Evolutionary conservation across 352 stramenopile genomes (phyloP), one percentile per base, ranked within the genome.

Genomic region (Globisporangium irregulare): DNA sequence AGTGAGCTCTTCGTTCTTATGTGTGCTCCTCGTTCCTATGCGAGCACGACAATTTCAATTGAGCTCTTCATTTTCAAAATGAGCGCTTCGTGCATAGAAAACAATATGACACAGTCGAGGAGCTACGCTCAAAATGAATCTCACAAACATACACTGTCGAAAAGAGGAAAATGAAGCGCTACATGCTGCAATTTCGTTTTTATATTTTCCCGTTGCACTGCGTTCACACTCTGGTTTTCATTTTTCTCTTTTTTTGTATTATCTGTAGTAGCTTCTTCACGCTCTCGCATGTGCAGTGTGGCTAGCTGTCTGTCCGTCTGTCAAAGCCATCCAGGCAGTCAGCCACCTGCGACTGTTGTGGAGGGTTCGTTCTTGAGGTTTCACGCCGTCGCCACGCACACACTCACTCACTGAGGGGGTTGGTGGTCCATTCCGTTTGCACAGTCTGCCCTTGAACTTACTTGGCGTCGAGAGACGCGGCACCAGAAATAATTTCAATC

Each of bases 401-500:
- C 38, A 22, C 27, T 62, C 56, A 62, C 56, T 62, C 56, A 62
- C 20, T 46, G 56, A 34, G 38, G 38, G 38, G 12, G 38, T 46
- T 46, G 38, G 38, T 46, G 38, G 38, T 46, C 12, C 38, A 46
- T 46, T 46, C 38, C 38, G 38, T 46, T 46, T 46, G 38, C 38
- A 46, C 38, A 46, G 56, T 22, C 20, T 62, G 18, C 29, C 32
- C 41, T 62, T 29, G 20, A 36, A 46, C 54, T 60, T 64, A 68
- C 69, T 82, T 87, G 90, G 81, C 90, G 78, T 99, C 94, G 73
- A 99, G 87, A 55, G 96, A 98, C 62, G 97, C 91, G 41, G 97
- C 97, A 85, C 97, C 97, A 72, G 97, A 99, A 71, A 99, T 99
- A 89, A 99, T 99, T 89, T 99, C 96, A 85, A 98, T 98, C 61